These are phyloP conservation scores for Saccharomycopsis sp. DNA, from an alignment of 805 yeast genomes.

Conservation along the genomic window DNA sequence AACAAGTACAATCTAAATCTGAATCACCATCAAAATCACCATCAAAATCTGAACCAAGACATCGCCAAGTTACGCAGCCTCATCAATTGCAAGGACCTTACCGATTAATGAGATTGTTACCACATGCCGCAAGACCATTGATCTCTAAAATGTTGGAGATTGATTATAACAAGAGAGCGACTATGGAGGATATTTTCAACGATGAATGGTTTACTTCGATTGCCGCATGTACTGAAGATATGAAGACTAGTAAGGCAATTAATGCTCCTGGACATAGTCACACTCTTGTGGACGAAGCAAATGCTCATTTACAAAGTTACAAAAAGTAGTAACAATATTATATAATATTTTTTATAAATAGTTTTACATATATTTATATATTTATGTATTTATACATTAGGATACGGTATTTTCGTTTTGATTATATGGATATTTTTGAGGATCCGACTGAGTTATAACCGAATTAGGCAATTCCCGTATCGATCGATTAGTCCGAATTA, in stretches of 20 bases:
- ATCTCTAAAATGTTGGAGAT: constrained; percentile 58
- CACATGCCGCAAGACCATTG: constrained; percentile 78
- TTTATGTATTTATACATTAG: neutral
- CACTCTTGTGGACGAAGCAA: constrained; percentile 41
- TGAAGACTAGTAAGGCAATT: constrained; percentile 31
- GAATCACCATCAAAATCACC: constrained; percentile 10
- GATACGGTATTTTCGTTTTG: too few relatives aligned
- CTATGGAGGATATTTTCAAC: constrained; percentile 53
- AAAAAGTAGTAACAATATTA: constrained; percentile 22
- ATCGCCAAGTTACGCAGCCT: neutral
- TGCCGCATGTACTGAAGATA: constrained; percentile 48
- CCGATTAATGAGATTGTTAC: constrained; percentile 69
- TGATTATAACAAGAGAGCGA: constrained; percentile 56
- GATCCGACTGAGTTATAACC: too few relatives aligned
- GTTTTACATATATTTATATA: neutral
- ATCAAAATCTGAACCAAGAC: neutral
- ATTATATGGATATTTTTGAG: too few relatives aligned
- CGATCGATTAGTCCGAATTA: too few relatives aligned
- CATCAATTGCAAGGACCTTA: constrained; percentile 49
- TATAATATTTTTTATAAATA: neutral
- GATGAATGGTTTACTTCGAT: constrained; percentile 71
- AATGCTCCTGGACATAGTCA: constrained; percentile 46
- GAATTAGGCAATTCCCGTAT: too few relatives aligned
- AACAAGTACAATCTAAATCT: too few relatives aligned
- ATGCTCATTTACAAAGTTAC: constrained; percentile 39